phyloP scores from a whole-genome alignment of 2,329 filamentous ascomycete species.

The Hymenoscyphus infarciens region DNA sequence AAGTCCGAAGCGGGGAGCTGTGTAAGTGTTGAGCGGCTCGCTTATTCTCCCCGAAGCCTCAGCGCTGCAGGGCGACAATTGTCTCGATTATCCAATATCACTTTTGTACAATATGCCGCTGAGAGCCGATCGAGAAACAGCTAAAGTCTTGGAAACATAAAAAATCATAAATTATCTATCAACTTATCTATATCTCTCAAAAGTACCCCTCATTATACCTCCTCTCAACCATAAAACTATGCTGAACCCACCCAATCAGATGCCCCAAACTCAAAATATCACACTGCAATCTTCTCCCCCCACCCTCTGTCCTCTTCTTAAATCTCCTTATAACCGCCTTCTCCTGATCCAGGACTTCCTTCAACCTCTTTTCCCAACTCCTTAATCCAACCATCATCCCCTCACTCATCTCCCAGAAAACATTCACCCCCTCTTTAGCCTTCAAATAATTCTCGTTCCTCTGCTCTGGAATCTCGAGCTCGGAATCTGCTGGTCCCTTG shows the following conservation, averaged over 20 bases:
- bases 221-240: slow-evolving; percentile 2
- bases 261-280: not conserved
- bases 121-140: too few relatives aligned
- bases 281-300: not conserved
- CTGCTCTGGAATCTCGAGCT: too few relatives aligned
- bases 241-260: slow-evolving; percentile 1
- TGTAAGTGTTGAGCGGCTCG: too few relatives aligned
- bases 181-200: not conserved
- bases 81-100: too few relatives aligned
- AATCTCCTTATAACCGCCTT: not conserved
- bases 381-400: not conserved
- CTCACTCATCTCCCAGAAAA: not conserved
- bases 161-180: too few relatives aligned
- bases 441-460: not conserved
- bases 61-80: too few relatives aligned
- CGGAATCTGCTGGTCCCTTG: not conserved
- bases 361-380: not conserved
- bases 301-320: not conserved
- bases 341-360: not conserved
- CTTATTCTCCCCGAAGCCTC: too few relatives aligned
- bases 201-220: slow-evolving; percentile 1
- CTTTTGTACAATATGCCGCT: too few relatives aligned
- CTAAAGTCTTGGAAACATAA: too few relatives aligned
- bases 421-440: not conserved
- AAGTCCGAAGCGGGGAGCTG: too few relatives aligned